Evolutionary conservation across 2,329 filamentous ascomycete genomes (phyloP).

Genomic region (Colletotrichum simmondsii): DNA sequence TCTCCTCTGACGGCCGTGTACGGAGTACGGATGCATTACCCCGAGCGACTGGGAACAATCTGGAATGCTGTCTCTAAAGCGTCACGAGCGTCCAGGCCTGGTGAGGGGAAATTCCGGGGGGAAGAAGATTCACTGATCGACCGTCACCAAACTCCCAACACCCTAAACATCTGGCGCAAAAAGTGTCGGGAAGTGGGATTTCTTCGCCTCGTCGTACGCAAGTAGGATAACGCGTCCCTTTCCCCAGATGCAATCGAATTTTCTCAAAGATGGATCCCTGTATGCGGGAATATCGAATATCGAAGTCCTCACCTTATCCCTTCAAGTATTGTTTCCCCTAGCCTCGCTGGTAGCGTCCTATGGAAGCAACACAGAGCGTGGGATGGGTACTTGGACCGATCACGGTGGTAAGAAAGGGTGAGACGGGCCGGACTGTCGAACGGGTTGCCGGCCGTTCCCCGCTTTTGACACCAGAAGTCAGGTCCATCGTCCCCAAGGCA

Average conservation of each 20-base stretch:
- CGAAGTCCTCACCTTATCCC: background rate
- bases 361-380: background rate
- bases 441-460: conserved; percentile 27
- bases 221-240: background rate
- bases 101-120: conserved; percentile 1
- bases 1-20: background rate
- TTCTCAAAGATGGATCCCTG: background rate
- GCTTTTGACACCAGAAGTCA: conserved; percentile 12
- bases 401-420: conserved; percentile 12
- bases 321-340: no score
- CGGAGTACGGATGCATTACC: background rate
- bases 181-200: background rate
- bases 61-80: conserved; percentile 7
- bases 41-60: background rate
- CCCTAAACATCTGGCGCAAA: background rate
- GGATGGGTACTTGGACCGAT: conserved; percentile 19
- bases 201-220: background rate
- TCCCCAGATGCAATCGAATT: background rate
- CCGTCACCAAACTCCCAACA: conserved; percentile 6
- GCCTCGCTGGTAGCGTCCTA: background rate
- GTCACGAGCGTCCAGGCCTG: background rate
- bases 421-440: conserved; percentile 13
- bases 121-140: background rate
- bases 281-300: background rate
- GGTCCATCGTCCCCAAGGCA: background rate